Evolutionary conservation across 1,139 yeast species (phyloP).

Genomic region (Yamadazyma triangularis): DNA sequence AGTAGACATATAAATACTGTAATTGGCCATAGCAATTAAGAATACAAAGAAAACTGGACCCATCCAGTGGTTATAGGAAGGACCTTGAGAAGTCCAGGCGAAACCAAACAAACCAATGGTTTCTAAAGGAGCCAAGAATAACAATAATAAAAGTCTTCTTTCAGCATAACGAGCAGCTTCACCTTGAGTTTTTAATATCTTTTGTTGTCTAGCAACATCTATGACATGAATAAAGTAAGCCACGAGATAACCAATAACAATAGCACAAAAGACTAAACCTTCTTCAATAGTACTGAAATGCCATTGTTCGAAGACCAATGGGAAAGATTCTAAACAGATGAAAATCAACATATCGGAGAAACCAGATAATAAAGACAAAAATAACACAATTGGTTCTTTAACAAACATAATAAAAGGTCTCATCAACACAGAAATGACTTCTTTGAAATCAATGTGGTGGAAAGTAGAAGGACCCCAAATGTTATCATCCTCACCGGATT

Average conservation of each 20-base stretch:
- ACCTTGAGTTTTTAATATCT: conserved; percentile 15
- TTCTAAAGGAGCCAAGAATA: conserved; percentile 26
- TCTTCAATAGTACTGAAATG: conserved; percentile 20
- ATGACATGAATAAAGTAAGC: conserved; percentile 22
- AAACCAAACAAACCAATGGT: conserved; percentile 35
- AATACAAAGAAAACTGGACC: conserved; percentile 30
- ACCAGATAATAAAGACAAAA: conserved; percentile 32
- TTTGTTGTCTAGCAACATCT: conserved; percentile 20
- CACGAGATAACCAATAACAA: conserved; percentile 27
- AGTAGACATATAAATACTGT: conserved; percentile 33
- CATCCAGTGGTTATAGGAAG: conserved; percentile 26
- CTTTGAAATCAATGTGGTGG: conserved; percentile 15
- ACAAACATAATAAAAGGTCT: conserved; percentile 35
- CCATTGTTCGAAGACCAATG: conserved; percentile 24
- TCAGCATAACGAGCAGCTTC: conserved; percentile 22
- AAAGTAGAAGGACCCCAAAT: conserved; percentile 28
- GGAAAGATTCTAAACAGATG: conserved; percentile 32
- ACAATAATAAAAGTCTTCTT: conserved; percentile 20
- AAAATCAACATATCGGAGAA: conserved; percentile 37
- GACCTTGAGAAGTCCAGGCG: conserved; percentile 36
- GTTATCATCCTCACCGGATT: conserved; percentile 22
- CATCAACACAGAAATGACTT: conserved; percentile 23
- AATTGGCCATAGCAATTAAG: conserved; percentile 33
- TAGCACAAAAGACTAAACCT: conserved; percentile 27
- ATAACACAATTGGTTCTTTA: conserved; percentile 33